Base-by-base conservation (phyloP, 2,329 filamentous ascomycete genomes). In the Ceratocystis colombiana region DNA sequence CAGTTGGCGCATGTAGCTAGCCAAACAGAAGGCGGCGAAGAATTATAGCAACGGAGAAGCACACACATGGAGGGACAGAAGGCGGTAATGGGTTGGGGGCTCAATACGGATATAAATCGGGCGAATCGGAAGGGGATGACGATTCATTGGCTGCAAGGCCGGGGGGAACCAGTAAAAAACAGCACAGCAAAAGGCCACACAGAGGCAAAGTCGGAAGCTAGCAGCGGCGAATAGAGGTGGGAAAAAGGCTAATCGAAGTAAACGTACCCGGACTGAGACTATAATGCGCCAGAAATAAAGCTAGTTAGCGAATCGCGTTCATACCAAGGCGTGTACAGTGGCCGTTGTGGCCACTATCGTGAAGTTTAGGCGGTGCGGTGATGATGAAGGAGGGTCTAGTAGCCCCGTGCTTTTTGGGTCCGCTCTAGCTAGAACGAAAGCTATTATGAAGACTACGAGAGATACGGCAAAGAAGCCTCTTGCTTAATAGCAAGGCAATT, bases 181-280 rank as follows among this genome's bases (percentile, higher is more conserved):
- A 55, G 41, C 2, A 55, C 28, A 66, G 59, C 44, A 53, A 66
- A 45, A 41, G 59, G 30, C 8, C 48, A 44, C 20, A 33, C 33
- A 30, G 61, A 44, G 46, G 44, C 30, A 12, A 37, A 30, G 57
- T 45, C 30, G 61, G 22, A 30, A 22, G 53, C 61, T 53, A 22
- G 33, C 46, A 45, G 57, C 50, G 48, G 28, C 25, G 48, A 50
- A 33, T 33, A 30, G 45, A 33, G 48, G 28, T n/a, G 61, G 41
- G 55, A 62, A 61, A 61, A 64, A 8, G 1, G 22, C 20, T 45
- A 53, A 46, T 55, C 44, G n/a, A 64, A 45, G 15, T 22, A 62
- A 50, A 84, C 82, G 76, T 79, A 87, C 84, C 84, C 84, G 76
- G 84, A 86, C 82, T 85, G 82, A 85, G 84, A 86, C 84, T 87